Evolutionary conservation across 2,329 filamentous ascomycete genomes (phyloP).

Genomic region (Colletotrichum australisinense): DNA sequence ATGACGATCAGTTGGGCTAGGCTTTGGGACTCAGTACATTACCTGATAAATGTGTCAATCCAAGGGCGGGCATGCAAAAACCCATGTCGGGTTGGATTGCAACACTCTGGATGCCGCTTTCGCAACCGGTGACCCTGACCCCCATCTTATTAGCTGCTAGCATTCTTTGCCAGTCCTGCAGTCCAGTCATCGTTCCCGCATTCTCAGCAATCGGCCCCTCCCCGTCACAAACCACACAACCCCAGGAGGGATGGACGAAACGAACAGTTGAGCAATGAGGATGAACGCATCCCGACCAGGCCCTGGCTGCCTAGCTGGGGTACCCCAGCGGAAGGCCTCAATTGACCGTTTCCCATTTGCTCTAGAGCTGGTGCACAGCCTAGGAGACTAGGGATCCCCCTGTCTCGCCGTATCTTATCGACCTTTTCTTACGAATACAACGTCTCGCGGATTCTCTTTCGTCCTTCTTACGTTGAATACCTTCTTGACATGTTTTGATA

Average conservation of each 20-base stretch:
- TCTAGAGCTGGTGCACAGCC: not conserved
- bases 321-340: not conserved
- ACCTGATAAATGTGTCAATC: not conserved
- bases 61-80: not conserved
- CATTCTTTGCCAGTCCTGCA: not conserved
- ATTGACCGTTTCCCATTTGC: not conserved
- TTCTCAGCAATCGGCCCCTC: constrained; percentile 13
- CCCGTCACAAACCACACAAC: not conserved
- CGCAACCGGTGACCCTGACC: constrained; percentile 8
- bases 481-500: not conserved
- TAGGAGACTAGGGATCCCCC: not conserved
- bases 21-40: not conserved
- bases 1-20: not conserved
- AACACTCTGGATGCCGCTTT: constrained; percentile 19
- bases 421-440: not conserved
- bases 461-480: not conserved
- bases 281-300: constrained; percentile 11
- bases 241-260: not conserved
- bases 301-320: constrained; percentile 11
- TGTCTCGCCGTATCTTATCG: not conserved
- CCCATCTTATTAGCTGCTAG: too few relatives aligned
- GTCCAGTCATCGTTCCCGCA: not conserved
- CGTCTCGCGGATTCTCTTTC: not conserved
- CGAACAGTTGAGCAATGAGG: not conserved
- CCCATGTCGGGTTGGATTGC: not conserved